Evolutionary conservation across 495 filamentous ascomycete species (phyloP), one percentile per base, ranked within the genome.

Genomic region (Neurospora sp.): DNA sequence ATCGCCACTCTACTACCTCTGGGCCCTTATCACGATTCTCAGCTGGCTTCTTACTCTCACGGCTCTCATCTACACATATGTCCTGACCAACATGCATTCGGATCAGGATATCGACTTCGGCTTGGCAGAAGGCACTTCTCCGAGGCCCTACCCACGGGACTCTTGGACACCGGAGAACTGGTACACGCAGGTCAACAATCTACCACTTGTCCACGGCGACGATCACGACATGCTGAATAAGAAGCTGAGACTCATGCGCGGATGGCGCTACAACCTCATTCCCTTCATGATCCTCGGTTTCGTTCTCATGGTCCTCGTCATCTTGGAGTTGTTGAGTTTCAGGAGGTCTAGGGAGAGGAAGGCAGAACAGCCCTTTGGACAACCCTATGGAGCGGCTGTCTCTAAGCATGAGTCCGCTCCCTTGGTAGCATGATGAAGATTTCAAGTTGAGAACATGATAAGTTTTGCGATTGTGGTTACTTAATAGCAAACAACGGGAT

Each of bases 151-250:
- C 74, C 81, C 85, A 1, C 70, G 78, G 39, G 77, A 82, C 23
- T 69, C 74, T 2, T 89, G 88, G 88, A 87, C 87, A 27, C 87
- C 88, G 18, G 85, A 86, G 79, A 88, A 81, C 70, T 89, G 88
- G 88, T 86, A 85, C 75, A 79, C 81, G 4, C 85, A 85, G 1
- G 79, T 89, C 31, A 78, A 88, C 14, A 74, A 79, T 37, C 81
- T 88, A 37, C 80, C 85, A n/a, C 70, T 89, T 23, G 78, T 76
- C 5, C 72, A 78, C 42, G 73, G 74, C 1, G 71, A 72, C 37
- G 76, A 81, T 5, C 74, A 79, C 23, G 75, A 75, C 39, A 80
- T 84, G 11, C 85, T 89, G 23, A 39, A 70, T 35, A 73, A 76
- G 16, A 83, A 86, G 48, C 73, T 87, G 71, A 77, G 40, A 16